Conservation (phyloP, 2,329 filamentous ascomycete species). For the Tothia fuscella region DNA sequence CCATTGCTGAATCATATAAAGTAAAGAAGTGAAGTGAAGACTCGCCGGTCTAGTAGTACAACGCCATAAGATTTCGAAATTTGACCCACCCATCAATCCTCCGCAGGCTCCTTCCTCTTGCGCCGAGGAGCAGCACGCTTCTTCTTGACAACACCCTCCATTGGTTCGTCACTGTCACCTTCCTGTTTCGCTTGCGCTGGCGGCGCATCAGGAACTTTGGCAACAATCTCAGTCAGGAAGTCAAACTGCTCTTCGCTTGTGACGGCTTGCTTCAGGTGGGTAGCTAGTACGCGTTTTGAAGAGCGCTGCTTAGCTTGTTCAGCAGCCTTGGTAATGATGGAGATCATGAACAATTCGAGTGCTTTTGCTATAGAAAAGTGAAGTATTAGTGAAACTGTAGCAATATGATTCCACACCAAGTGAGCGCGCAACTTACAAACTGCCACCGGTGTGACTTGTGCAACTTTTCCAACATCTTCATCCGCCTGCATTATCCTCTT, state of each 20-base stretch:
- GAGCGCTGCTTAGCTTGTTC: constrained; percentile 70
- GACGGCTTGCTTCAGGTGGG: constrained; percentile 86
- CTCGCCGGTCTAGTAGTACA: too few relatives aligned
- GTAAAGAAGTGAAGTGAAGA: too few relatives aligned
- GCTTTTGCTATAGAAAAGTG: constrained; percentile 61
- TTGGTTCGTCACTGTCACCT: constrained; percentile 9
- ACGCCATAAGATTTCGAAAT: too few relatives aligned
- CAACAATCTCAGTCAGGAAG: constrained; percentile 82
- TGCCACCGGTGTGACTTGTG: constrained; percentile 91
- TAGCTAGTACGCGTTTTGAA: constrained; percentile 78
- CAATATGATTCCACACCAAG: too few relatives aligned
- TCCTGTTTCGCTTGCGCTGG: constrained; percentile 12
- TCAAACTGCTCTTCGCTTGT: constrained; percentile 86
- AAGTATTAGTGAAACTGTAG: constrained; percentile 15
- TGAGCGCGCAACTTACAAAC: constrained; percentile 46
- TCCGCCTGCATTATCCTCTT: constrained; percentile 99
- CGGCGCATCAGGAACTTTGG: constrained; percentile 62
- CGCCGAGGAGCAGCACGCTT: constrained; percentile 5
- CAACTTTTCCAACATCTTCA: constrained; percentile 96
- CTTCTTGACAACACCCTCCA: constrained; percentile 9
- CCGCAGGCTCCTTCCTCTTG: constrained; percentile 3
- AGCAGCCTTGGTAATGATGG: constrained; percentile 78
- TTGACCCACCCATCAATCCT: constrained; percentile 1
- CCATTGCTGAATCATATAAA: too few relatives aligned
- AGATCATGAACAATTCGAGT: constrained; percentile 95